Percentiles rank a stretch among this genome's conserved stretches.
These are phyloP conservation scores for Brachypodium distachyon DNA, from an alignment of 202 grass and related monocot species.

Conservation along the genomic window DNA sequence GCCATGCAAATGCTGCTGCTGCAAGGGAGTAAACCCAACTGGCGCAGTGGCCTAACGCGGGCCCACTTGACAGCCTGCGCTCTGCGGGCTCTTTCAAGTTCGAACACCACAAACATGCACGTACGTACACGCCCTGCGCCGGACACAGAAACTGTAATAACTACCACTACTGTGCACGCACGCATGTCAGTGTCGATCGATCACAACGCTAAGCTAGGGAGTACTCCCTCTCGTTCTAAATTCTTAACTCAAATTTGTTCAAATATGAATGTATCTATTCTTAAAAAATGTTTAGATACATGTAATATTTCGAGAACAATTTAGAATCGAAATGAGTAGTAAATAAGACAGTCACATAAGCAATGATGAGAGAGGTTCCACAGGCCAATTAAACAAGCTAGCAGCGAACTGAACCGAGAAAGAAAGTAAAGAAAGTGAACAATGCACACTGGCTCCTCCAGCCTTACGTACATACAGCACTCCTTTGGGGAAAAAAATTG, in stretches of 20 bases:
- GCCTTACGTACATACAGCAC: background rate
- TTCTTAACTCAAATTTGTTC: no score
- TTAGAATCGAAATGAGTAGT: no score
- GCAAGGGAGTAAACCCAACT: no score
- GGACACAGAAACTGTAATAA: no score
- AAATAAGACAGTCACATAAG: background rate
- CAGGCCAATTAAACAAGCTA: background rate
- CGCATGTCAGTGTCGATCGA: no score
- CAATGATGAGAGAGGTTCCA: slow-evolving; percentile 6
- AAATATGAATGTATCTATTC: no score
- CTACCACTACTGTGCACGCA: background rate
- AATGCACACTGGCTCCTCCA: background rate
- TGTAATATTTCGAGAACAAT: no score
- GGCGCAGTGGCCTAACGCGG: background rate
- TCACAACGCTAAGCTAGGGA: no score
- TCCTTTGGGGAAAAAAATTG: slow-evolving; percentile 13
- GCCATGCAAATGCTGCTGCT: background rate
- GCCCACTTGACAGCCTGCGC: slow-evolving; percentile 15
- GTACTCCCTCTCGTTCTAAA: no score
- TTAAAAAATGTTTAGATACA: no score
- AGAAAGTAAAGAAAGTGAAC: background rate
- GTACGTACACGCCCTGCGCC: background rate
- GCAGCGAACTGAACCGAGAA: background rate
- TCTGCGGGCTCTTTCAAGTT: background rate
- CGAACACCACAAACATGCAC: background rate